A percentile compares a stretch with the other conserved stretches of the same genome.
These are phyloP conservation scores for Ceratocystis harringtonii DNA, from an alignment of 2,329 filamentous ascomycete genomes.

Conservation along the genomic window DNA sequence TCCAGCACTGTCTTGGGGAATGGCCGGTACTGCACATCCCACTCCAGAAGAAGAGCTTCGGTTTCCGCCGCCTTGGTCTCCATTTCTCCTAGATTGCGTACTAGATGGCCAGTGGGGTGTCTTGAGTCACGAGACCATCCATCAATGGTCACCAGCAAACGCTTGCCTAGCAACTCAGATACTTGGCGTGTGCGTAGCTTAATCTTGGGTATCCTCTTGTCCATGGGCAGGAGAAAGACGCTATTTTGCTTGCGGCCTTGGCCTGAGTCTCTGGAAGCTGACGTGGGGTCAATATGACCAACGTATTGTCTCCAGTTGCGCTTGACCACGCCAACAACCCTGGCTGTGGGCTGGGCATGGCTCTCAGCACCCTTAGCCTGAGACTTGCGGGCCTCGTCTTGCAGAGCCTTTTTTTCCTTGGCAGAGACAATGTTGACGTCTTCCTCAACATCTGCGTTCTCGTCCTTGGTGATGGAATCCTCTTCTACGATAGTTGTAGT, in stretches of 20 bases:
- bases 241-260: slow-evolving; percentile 77
- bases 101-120: slow-evolving; percentile 85
- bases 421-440: slow-evolving; percentile 53
- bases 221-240: slow-evolving; percentile 94
- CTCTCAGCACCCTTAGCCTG: slow-evolving; percentile 65
- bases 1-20: slow-evolving; percentile 93
- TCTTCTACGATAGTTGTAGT: slow-evolving; percentile 95
- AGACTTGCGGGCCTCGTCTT: slow-evolving; percentile 78
- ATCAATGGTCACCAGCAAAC: slow-evolving; percentile 85
- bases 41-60: slow-evolving; percentile 83
- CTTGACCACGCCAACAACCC: slow-evolving; percentile 81
- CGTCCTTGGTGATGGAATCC: slow-evolving; percentile 77
- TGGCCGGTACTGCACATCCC: slow-evolving; percentile 92
- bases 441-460: slow-evolving; percentile 69
- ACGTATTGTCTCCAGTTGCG: slow-evolving; percentile 98
- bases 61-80: slow-evolving; percentile 98
- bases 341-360: slow-evolving; percentile 75
- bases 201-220: slow-evolving; percentile 95
- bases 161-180: slow-evolving; percentile 74
- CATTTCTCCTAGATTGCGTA: slow-evolving; percentile 79
- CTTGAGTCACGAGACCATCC: slow-evolving; percentile 88
- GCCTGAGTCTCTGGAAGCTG: slow-evolving; percentile 55
- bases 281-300: slow-evolving; percentile 81
- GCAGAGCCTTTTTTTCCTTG: slow-evolving; percentile 68
- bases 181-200: slow-evolving; percentile 82